Evolutionary conservation across 768 basidiomycete species (phyloP).

Genomic region (Mycena latifolia): DNA sequence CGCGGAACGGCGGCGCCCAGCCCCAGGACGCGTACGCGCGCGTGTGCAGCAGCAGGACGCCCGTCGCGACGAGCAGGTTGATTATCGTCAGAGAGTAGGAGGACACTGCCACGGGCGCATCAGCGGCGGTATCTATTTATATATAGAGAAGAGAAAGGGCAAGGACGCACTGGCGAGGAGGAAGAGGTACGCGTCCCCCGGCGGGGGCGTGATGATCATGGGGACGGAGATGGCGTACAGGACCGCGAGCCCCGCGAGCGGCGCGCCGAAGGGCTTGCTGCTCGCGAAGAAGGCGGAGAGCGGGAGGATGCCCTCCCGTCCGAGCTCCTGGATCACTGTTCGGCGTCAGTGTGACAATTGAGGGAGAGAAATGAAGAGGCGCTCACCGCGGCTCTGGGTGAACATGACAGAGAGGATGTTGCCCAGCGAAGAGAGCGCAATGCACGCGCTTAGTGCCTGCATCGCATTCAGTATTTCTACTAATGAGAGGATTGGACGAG

Average conservation of each 20-base stretch:
- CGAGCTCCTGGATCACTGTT: constrained; percentile 71
- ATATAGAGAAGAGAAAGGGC: no score
- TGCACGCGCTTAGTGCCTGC: constrained; percentile 49
- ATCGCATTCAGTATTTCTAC: background rate
- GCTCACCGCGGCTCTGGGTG: constrained; percentile 46
- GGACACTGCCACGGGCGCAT: constrained; percentile 28
- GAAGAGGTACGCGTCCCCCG: constrained; percentile 78
- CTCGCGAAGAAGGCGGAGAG: constrained; percentile 71
- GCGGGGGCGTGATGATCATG: constrained; percentile 58
- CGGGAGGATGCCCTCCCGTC: constrained; percentile 72
- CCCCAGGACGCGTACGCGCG: constrained; percentile 40
- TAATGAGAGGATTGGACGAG: no score
- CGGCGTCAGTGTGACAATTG: no score
- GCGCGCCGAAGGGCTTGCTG: constrained; percentile 72
- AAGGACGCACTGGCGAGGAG: constrained; percentile 69
- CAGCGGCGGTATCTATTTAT: background rate
- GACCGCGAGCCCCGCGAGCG: constrained; percentile 65
- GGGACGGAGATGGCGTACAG: constrained; percentile 55
- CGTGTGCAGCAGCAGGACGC: constrained; percentile 46
- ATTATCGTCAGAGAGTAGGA: constrained; percentile 37
- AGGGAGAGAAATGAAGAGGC: background rate
- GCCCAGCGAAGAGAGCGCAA: constrained; percentile 70
- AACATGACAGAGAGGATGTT: constrained; percentile 66
- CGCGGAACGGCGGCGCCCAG: constrained; percentile 53
- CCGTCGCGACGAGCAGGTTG: constrained; percentile 32